Conservation (phyloP, 2,329 filamentous ascomycete genomes). For the Cordyceps cicadae region DNA sequence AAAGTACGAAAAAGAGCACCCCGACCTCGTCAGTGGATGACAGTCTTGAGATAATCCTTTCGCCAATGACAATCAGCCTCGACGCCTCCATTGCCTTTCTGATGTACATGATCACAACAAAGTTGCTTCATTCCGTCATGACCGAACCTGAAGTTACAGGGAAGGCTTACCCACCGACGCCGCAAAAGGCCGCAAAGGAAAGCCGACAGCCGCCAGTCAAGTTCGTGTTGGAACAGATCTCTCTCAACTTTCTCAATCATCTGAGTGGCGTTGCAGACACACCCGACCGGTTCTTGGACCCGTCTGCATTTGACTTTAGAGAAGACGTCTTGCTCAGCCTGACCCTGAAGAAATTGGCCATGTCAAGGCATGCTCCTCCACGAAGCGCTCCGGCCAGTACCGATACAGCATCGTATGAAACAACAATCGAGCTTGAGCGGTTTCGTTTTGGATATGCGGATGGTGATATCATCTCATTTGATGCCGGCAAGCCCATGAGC, state of each 20-base stretch:
- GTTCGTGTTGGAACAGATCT: constrained; percentile 40
- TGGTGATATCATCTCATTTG: constrained; percentile 56
- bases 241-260: constrained; percentile 47
- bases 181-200: constrained; percentile 21
- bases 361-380: constrained; percentile 1
- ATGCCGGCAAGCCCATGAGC: constrained; percentile 47
- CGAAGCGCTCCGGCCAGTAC: neutral
- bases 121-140: constrained; percentile 39
- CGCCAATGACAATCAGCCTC: constrained; percentile 44
- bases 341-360: constrained; percentile 1
- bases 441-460: constrained; percentile 55
- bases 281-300: constrained; percentile 36
- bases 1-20: neutral
- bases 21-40: constrained; percentile 18
- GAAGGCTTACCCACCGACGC: constrained; percentile 5
- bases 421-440: constrained; percentile 42
- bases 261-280: constrained; percentile 45
- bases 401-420: constrained; percentile 17
- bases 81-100: constrained; percentile 50
- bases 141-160: neutral
- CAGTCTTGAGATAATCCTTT: constrained; percentile 42
- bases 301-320: constrained; percentile 30
- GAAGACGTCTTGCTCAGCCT: constrained; percentile 18
- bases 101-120: constrained; percentile 41
- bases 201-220: constrained; percentile 24